A percentile compares a stretch with the other conserved stretches of the same genome.
Conservation (phyloP, 2,329 filamentous ascomycete species). For the Fusarium hostae region DNA sequence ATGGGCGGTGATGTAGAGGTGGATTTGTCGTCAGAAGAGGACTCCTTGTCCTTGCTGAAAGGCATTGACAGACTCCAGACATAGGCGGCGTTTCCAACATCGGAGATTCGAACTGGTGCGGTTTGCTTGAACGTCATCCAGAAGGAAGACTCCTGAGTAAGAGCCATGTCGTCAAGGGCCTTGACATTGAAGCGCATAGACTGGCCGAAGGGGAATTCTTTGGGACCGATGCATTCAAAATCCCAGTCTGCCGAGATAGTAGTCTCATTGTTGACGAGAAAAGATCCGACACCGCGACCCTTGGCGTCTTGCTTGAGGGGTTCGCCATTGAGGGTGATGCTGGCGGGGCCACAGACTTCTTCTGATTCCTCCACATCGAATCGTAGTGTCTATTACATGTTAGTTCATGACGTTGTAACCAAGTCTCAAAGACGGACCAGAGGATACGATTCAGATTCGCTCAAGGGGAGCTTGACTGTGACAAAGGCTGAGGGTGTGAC, state of each 20-base stretch:
- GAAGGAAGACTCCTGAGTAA: constrained; percentile 53
- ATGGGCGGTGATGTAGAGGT: constrained; percentile 1
- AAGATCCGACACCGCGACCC: constrained; percentile 55
- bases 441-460: constrained; percentile 24
- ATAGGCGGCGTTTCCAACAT: constrained; percentile 55
- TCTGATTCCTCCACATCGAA: constrained; percentile 59
- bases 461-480: constrained; percentile 34
- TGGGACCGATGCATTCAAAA: constrained; percentile 57
- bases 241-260: constrained; percentile 59
- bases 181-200: constrained; percentile 57
- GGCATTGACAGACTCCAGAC: constrained; percentile 39
- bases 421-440: constrained; percentile 37
- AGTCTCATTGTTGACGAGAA: constrained; percentile 53
- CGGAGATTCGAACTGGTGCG: constrained; percentile 54
- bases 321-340: constrained; percentile 60
- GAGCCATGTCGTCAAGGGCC: constrained; percentile 54
- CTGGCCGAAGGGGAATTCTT: constrained; percentile 55
- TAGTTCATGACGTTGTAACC: not conserved
- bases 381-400: constrained; percentile 50
- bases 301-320: constrained; percentile 52
- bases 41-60: constrained; percentile 31
- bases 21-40: constrained; percentile 6
- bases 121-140: constrained; percentile 60
- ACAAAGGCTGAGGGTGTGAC: constrained; percentile 37
- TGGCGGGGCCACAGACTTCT: constrained; percentile 58